Conservation (phyloP, 2,329 filamentous ascomycete genomes). For the Fusarium kyushuense region DNA sequence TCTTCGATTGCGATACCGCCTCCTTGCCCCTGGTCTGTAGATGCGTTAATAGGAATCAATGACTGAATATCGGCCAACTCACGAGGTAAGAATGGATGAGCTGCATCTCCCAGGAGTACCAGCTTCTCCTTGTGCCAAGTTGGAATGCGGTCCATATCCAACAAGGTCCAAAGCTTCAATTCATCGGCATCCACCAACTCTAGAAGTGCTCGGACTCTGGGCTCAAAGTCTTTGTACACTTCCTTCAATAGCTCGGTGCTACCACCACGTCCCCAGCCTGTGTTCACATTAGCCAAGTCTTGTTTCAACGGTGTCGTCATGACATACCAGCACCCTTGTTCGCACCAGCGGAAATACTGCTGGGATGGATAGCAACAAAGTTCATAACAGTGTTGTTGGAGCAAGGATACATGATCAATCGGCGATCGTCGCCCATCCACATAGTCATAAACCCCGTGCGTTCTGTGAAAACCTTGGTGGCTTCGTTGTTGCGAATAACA, state of each 20-base stretch:
- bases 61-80: accelerated
- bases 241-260: constrained; percentile 54
- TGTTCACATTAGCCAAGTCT: neutral
- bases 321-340: constrained; percentile 20
- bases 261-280: constrained; percentile 57
- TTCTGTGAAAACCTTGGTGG: constrained; percentile 27
- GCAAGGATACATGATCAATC: constrained; percentile 63
- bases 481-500: constrained; percentile 49
- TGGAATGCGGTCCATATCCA: constrained; percentile 71
- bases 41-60: accelerated
- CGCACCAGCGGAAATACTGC: neutral
- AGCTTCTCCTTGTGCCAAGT: constrained; percentile 66
- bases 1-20: constrained; percentile 77
- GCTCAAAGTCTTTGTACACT: constrained; percentile 58
- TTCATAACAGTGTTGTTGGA: constrained; percentile 59
- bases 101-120: constrained; percentile 73
- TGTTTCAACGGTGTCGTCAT: accelerated
- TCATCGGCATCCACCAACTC: constrained; percentile 57
- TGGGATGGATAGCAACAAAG: constrained; percentile 65
- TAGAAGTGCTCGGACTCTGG: constrained; percentile 55
- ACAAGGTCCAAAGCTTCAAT: constrained; percentile 68
- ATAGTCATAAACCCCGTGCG: constrained; percentile 45
- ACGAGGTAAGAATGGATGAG: constrained; percentile 73
- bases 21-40: constrained; percentile 41
- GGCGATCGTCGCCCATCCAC: constrained; percentile 57